Evolutionary conservation across 129 eudicot genomes (phyloP), one percentile per base, ranked within the genome.

Genomic region (Ambrosia artemisiifolia): DNA sequence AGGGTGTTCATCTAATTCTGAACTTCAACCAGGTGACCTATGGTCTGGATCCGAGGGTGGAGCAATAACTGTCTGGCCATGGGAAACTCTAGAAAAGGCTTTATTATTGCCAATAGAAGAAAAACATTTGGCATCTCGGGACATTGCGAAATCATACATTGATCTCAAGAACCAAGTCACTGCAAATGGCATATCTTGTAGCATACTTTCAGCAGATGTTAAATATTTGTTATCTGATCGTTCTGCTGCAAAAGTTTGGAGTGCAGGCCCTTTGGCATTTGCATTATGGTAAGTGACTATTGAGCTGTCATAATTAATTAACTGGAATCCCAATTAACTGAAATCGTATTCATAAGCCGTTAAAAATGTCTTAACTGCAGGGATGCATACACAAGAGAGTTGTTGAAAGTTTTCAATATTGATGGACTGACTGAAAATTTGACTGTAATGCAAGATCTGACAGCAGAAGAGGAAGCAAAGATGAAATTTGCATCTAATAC

Each of bases 41-140:
- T 95, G 99, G 99, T 86, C 99, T 9, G 99, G 97, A 18, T 84
- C 96, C 11, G 99, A 95, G 80, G 85, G 88, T 83, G 99, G 99
- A 40, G 78, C 80, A 13, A 70, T 95, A 30, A 86, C 72, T 83
- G 88, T 91, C 46, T 95, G 99, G 99, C 91, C 99, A 49, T 86
- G 96, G 91, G 97, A 95, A 88, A 75, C 94, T 66, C 87, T 95
- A 50, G 96, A 85, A 75, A 90, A 90, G 69, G 69, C 96, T 19
- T 82, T 75, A 42, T 70, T 86, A 64, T 46, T 88, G n/a, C 80
- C 80, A 48, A 65, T 57, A 34, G 97, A 87, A 72, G 97, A 90
- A 75, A 88, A 89, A 56, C 96, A 88, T 73, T 73, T 77, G 85
- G 88, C 96, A 61, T 72, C 88, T 28, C 60, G 80, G 66, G 18